Evolutionary conservation across 169 alveolate species (phyloP).

Genomic region (Toxoplasma gondii): DNA sequence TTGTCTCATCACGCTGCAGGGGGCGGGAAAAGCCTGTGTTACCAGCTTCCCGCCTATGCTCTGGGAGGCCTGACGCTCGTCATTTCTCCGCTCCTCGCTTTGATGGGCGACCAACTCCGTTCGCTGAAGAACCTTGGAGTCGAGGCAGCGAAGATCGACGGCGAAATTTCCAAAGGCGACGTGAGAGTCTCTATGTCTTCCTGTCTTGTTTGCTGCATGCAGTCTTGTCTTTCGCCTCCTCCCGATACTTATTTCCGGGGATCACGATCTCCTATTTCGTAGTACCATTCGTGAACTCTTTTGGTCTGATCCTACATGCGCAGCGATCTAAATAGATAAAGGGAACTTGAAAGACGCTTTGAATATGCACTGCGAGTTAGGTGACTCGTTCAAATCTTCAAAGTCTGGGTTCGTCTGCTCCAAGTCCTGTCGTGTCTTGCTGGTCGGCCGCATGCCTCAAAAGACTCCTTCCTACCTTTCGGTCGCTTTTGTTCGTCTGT

Average conservation of each 20-base stretch:
- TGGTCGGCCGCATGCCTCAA: too few relatives aligned
- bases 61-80: conserved; percentile 79
- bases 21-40: conserved; percentile 96
- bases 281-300: too few relatives aligned
- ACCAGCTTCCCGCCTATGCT: conserved; percentile 93
- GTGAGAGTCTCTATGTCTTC: background rate
- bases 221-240: background rate
- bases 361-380: too few relatives aligned
- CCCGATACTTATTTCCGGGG: too few relatives aligned
- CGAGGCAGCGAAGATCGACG: conserved; percentile 32
- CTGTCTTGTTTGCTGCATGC: background rate
- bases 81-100: conserved; percentile 91
- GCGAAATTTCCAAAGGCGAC: background rate
- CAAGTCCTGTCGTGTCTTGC: too few relatives aligned
- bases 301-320: too few relatives aligned
- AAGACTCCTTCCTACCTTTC: background rate
- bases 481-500: background rate
- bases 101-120: conserved; percentile 92
- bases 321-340: too few relatives aligned
- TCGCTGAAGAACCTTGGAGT: conserved; percentile 25
- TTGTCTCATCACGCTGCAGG: too few relatives aligned
- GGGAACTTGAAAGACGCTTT: too few relatives aligned
- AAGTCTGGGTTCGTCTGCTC: too few relatives aligned
- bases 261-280: too few relatives aligned
- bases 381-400: too few relatives aligned